Evolutionary conservation across 805 yeast species (phyloP), one percentile per base, ranked within the genome.

Genomic region (Metschnikowia drakensbergensis): DNA sequence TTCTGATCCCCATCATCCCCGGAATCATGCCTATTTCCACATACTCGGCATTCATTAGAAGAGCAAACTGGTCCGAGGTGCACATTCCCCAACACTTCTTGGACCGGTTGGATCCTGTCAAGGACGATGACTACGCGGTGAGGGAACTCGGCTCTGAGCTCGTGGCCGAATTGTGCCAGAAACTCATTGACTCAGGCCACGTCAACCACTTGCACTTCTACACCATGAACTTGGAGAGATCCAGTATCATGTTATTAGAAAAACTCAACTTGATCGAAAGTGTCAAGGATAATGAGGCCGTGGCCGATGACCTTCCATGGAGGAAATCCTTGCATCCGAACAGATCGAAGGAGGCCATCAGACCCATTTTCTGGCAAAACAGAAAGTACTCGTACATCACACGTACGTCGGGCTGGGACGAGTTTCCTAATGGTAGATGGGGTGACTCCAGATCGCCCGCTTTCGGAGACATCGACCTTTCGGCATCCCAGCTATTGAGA

Each of bases 21-120:
- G 99, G 99, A 10, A 90, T 94, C 67, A 94, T 94, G 99, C 99
- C 99, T 23, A 91, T 94, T 50, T 83, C 96, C n/a, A 88, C 97
- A 3, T 91, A 92, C 68, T 86, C 95, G 26, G 82, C 96, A 3
- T 94, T 94, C 65, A 67, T 90, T 54, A 84, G 99, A 72, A 82
- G 99, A 65, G 96, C 97, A 17, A 82, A 82, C 47, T 94, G 99
- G 99, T 89, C 96, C 51, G 86, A 87, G 61, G 84, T 94, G 58
- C 68, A 77, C 36, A 77, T 94, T 50, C 99, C 99, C 3, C 76
- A 78, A 51, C 75, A 79, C 42, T 90, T 91, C 66, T 67, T 82
- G 55, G 82, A 80, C 26, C 78, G 70, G 38, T 75, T 94, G 59
- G 90, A 86, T 43, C 89, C 92, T 10, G 80, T 88, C 57, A 88